Conservation (phyloP, 179 eudicot genomes). For the Gypsophila paniculata region DNA sequence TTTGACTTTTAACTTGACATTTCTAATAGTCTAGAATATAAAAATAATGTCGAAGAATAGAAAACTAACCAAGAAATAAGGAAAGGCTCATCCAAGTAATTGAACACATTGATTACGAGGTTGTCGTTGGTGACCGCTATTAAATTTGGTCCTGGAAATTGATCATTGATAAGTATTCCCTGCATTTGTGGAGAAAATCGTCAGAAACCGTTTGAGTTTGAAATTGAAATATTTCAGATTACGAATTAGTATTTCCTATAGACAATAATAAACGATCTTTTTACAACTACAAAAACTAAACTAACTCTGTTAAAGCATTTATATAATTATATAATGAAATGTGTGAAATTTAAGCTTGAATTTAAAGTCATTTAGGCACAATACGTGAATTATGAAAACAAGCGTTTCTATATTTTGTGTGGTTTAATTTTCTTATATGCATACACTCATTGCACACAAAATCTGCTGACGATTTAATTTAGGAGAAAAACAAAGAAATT, state of each 20-base stretch:
- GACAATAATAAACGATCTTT: not conserved
- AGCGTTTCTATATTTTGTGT: no score
- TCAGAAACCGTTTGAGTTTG: no score
- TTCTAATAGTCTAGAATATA: no score
- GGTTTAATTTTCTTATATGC: no score
- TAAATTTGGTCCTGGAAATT: conserved; percentile 82
- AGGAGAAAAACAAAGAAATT: not conserved
- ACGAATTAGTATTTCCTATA: not conserved
- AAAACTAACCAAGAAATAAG: conserved; percentile 59
- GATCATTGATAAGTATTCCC: conserved; percentile 77
- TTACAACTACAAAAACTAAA: no score
- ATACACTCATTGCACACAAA: no score
- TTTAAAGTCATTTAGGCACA: not conserved
- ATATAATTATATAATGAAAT: no score
- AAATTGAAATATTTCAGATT: no score
- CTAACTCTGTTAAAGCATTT: no score
- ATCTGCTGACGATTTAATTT: no score
- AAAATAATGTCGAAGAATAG: not conserved
- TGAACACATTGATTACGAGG: conserved; percentile 59
- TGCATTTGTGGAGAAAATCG: conserved; percentile 22
- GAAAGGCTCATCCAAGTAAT: conserved; percentile 67
- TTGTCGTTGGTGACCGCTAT: conserved; percentile 64
- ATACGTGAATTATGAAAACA: no score
- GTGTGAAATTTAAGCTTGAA: not conserved
- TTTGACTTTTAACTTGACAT: no score